Evolutionary conservation across 1,139 yeast species (phyloP).

Genomic region (Sugiyamaella neomexicana): DNA sequence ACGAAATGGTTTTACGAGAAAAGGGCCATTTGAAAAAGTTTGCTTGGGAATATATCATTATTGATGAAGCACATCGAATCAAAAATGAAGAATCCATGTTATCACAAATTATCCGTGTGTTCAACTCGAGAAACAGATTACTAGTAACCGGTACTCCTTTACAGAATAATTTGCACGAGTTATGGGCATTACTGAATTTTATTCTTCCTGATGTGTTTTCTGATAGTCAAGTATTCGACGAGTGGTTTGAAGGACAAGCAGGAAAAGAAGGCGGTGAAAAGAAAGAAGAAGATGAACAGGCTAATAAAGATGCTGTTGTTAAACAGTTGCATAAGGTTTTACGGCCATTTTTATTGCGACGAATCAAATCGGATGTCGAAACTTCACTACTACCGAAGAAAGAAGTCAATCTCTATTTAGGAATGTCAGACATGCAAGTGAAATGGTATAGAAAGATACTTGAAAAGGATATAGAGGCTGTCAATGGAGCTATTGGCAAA

Average conservation of each 20-base stretch:
- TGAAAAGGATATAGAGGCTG: constrained; percentile 95
- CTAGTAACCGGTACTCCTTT: constrained; percentile 95
- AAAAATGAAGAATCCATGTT: constrained; percentile 90
- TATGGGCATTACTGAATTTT: constrained; percentile 92
- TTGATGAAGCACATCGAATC: constrained; percentile 96
- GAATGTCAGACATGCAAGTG: constrained; percentile 93
- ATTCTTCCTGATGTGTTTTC: constrained; percentile 92
- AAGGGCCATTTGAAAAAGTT: constrained; percentile 76
- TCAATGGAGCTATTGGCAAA: constrained; percentile 85
- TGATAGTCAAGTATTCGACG: constrained; percentile 84
- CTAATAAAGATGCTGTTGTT: constrained; percentile 73
- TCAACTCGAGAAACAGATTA: constrained; percentile 79
- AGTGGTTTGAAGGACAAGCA: constrained; percentile 66
- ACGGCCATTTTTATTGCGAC: constrained; percentile 82
- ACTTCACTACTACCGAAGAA: constrained; percentile 86
- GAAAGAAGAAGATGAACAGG: constrained; percentile 5
- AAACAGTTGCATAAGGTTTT: constrained; percentile 80
- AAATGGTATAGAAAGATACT: constrained; percentile 86
- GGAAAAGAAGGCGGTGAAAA: constrained; percentile 22
- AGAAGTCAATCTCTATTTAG: constrained; percentile 85
- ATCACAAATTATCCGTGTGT: constrained; percentile 84
- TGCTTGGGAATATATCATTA: constrained; percentile 90
- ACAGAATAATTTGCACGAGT: constrained; percentile 90
- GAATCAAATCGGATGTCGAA: constrained; percentile 93
- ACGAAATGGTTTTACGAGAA: constrained; percentile 89